Base-by-base conservation (phyloP, 129 eudicot species). In the Pittosporum tobira region DNA sequence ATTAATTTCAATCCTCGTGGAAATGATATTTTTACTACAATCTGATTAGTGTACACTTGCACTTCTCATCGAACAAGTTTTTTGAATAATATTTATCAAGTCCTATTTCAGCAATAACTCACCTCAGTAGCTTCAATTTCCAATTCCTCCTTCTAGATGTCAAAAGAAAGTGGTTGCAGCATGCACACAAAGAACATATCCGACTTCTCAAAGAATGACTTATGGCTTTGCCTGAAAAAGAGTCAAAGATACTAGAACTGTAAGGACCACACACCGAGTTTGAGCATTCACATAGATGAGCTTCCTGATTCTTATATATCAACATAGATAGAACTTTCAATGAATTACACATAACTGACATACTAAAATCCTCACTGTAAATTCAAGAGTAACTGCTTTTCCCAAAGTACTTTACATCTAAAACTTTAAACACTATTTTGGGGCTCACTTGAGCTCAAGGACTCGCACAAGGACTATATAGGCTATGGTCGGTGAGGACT, bases 111-210 rank as follows among this genome's bases (percentile, higher is more conserved):
- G 24, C 40, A 48, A 48, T 30, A 44, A n/a, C 66, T 51, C 51
- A 86, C 95, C 93, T 79, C 77, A 43, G 95, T 93, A 51, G 93
- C 88, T 77, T 82, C 88, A 55, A 87, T 77, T 64, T 87, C 95
- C 54, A 73, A 51, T 74, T 83, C 95, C 73, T 87, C 93, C 51
- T 31, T 66, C 72, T 77, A 75, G 65, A 87, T 83, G 74, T 82
- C 65, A 23, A 62, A 64, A 59, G 93, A 83, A 23, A 80, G 66
- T 6, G 96, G 93, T 55, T 87, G 75, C 73, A 87, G 48, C 94
- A 83, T 66, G 75, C 96, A 87, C 70, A 83, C 70, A 58, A 83
- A 87, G 79, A 81, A 87, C 52, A 87, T 64, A 68, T 87, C 94
- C 27, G 96, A 87, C 68, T 87, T 87, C 47, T 80, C 81, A 58